Evolutionary conservation across 1,284 basidiomycete species (phyloP), one percentile per base, ranked within the genome.

Genomic region (Cronartium ribicola): DNA sequence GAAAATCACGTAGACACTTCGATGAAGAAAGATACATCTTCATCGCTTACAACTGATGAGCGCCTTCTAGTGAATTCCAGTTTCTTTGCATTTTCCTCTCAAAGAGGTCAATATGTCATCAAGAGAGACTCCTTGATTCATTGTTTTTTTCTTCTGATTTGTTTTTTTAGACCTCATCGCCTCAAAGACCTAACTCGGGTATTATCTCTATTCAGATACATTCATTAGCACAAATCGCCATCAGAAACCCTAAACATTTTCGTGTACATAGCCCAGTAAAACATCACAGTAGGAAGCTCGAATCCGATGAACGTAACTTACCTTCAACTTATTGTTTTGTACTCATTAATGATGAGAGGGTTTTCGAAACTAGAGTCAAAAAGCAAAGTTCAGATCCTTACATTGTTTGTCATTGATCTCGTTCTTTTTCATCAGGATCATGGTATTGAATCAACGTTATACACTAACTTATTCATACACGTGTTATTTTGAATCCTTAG

Each of bases 231-330:
- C 51, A 55, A 29, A 55, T 55, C n/a, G 51, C n/a, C 6, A 55
- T 55, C 11, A n/a, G 51, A 55, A 55, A 55, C 13, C 51, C 51
- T 20, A n/a, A 29, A 20, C 51, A 55, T 55, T 55, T 55, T 29
- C 51, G 51, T n/a, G 51, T 29, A 20, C 51, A 55, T 55, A 55
- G n/a, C 29, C 51, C n/a, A 55, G 6, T 55, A 11, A n/a, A 55
- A n/a, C 51, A 55, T 55, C 51, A 55, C 29, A 55, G 51, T 20
- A 55, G 51, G 29, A 55, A 55, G 13, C 10, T 55, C 13, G 51
- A 55, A 11, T 55, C 51, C n/a, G 51, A 55, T 55, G 51, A 55
- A 29, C 51, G 51, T 55, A 55, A 55, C 29, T 13, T 55, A 55
- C 51, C 51, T 55, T 55, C 51, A 29, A 55, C 51, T 6, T 55